Evolutionary conservation across 2,329 filamentous ascomycete species (phyloP).

Genomic region (Plenodomus lindquistii): DNA sequence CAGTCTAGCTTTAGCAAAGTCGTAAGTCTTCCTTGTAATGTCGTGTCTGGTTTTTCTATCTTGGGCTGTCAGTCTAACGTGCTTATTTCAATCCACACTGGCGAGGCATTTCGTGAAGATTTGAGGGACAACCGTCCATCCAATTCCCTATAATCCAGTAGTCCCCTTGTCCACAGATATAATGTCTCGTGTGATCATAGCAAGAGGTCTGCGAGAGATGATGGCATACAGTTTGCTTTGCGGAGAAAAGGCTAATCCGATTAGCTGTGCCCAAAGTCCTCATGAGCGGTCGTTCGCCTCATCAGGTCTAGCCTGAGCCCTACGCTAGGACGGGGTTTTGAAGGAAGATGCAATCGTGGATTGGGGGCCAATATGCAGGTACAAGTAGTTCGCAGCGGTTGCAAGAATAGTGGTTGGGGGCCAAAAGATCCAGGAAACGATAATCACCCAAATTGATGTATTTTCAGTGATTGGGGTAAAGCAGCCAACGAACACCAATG

Average conservation of each 20-base stretch:
- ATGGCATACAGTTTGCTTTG: not conserved
- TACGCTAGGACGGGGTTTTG: conserved; percentile 1
- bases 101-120: conserved; percentile 26
- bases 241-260: not conserved
- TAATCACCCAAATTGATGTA: not conserved
- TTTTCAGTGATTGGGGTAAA: no score
- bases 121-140: conserved; percentile 37
- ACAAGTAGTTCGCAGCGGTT: conserved; percentile 8
- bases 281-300: not conserved
- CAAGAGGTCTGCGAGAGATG: not conserved
- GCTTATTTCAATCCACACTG: conserved; percentile 14
- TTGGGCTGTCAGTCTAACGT: conserved; percentile 17
- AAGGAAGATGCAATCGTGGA: conserved; percentile 11
- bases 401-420: conserved; percentile 18
- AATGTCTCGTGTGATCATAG: not conserved
- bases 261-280: not conserved
- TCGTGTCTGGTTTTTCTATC: conserved; percentile 54
- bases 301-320: not conserved
- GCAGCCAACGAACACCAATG: no score
- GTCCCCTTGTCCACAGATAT: conserved; percentile 13
- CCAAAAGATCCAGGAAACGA: not conserved
- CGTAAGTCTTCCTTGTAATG: conserved; percentile 51
- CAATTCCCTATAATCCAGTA: conserved; percentile 16
- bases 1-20: conserved; percentile 57
- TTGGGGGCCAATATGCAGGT: conserved; percentile 31